Conservation (phyloP, 2,329 filamentous ascomycete genomes). For the Microascus cirrosus region DNA sequence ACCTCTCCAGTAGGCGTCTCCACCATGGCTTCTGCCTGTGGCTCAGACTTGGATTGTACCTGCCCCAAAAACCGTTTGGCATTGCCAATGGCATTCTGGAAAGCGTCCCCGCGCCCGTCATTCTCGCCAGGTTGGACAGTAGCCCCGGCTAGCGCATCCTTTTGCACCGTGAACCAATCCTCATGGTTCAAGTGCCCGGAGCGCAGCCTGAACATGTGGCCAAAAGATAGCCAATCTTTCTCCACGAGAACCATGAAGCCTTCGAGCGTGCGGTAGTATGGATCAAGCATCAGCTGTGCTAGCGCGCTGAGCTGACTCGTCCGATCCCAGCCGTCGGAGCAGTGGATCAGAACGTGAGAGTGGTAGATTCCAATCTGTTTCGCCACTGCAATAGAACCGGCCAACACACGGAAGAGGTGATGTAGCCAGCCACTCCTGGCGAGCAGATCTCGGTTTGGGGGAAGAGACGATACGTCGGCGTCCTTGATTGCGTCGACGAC, state of each 20-base stretch:
- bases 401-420: conserved; percentile 74
- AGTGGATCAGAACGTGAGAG: conserved; percentile 92
- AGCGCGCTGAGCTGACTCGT: conserved; percentile 90
- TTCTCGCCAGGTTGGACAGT: conserved; percentile 51
- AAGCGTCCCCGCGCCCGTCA: conserved; percentile 56
- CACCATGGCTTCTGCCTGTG: conserved; percentile 43
- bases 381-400: conserved; percentile 75
- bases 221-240: conserved; percentile 97
- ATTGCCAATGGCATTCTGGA: conserved; percentile 75
- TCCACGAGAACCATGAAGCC: conserved; percentile 92
- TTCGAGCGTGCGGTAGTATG: conserved; percentile 86
- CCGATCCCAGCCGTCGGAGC: conserved; percentile 96
- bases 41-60: conserved; percentile 36
- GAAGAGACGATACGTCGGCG: conserved; percentile 72
- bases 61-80: conserved; percentile 85
- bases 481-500: conserved; percentile 86
- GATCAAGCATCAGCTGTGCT: conserved; percentile 87
- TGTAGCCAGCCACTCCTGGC: conserved; percentile 82
- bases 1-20: conserved; percentile 26
- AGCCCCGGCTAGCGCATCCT: conserved; percentile 59
- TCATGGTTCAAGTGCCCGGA: conserved; percentile 80
- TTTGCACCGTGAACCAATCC: conserved; percentile 87
- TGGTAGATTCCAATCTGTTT: conserved; percentile 83
- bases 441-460: conserved; percentile 71
- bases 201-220: conserved; percentile 94